Evolutionary conservation across 2,329 filamentous ascomycete genomes (phyloP).

Genomic region (Hirsutella minnesotensis): DNA sequence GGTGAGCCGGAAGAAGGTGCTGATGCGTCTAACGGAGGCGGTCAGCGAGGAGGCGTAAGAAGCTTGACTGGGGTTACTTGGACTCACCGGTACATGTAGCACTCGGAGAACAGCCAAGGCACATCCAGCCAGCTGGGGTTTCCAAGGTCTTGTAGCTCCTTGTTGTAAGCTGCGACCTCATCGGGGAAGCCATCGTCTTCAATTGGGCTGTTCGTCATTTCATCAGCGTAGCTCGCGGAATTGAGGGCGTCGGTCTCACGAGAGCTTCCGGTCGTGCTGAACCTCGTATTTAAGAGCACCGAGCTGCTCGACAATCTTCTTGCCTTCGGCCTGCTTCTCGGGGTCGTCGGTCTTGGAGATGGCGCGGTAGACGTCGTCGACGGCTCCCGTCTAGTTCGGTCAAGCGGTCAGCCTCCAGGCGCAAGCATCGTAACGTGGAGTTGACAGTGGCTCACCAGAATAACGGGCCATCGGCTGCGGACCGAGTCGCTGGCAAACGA

Average conservation of each 20-base stretch:
- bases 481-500: constrained; percentile 85
- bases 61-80: too few relatives aligned
- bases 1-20: constrained; percentile 64
- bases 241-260: constrained; percentile 34
- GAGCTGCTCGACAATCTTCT: constrained; percentile 69
- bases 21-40: constrained; percentile 48
- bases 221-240: background rate
- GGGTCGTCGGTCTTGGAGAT: constrained; percentile 47
- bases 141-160: constrained; percentile 65
- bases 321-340: constrained; percentile 66
- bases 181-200: constrained; percentile 67
- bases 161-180: constrained; percentile 76
- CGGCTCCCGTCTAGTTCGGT: constrained; percentile 61
- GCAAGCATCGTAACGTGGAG: too few relatives aligned
- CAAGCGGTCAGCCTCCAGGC: background rate
- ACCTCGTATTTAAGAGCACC: constrained; percentile 86
- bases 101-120: constrained; percentile 86
- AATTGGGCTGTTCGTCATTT: constrained; percentile 43
- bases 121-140: constrained; percentile 71
- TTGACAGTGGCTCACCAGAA: constrained; percentile 52
- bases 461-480: constrained; percentile 82
- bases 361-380: constrained; percentile 85
- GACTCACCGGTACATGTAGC: constrained; percentile 77
- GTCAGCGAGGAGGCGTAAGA: background rate
- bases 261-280: constrained; percentile 73